phyloP scores from a whole-genome alignment of 2,329 filamentous ascomycete genomes.

The Ceratocystiopsis brevicomis region DNA sequence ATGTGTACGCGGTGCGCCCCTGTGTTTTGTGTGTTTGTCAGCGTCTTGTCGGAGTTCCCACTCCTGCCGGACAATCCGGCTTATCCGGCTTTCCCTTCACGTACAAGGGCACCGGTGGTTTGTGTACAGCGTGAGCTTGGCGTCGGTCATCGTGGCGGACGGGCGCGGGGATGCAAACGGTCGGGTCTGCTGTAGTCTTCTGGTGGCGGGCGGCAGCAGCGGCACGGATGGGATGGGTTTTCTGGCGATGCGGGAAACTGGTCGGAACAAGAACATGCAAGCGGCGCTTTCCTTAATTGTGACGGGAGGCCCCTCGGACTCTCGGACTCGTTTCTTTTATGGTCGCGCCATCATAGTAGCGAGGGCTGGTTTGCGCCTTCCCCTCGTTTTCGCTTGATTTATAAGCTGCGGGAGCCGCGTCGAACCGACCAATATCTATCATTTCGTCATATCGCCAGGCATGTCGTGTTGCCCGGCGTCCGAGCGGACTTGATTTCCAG shows the following conservation, averaged over 20 bases:
- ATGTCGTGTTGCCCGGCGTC: no score
- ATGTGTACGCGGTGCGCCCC: constrained; percentile 60
- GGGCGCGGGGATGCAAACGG: background rate
- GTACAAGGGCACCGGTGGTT: constrained; percentile 10
- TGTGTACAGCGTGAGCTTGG: constrained; percentile 10
- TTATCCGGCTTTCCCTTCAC: no score
- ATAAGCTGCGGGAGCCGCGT: background rate
- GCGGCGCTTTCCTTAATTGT: background rate
- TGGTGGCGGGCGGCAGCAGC: background rate
- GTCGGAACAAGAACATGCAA: no score
- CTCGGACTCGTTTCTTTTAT: no score
- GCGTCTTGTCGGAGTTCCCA: no score
- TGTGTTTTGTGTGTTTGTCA: no score
- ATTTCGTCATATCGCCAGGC: background rate
- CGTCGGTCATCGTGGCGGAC: constrained; percentile 3
- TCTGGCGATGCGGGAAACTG: no score
- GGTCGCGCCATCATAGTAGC: no score
- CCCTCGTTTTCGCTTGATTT: background rate
- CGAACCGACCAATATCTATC: background rate
- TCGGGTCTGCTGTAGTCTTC: no score
- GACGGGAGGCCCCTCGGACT: background rate
- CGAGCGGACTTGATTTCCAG: background rate
- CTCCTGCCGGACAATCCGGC: no score
- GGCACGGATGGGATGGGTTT: no score
- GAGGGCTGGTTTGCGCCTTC: background rate